These are phyloP conservation scores for Boeremia exigua DNA, from an alignment of 2,329 filamentous ascomycete genomes.

Conservation along the genomic window DNA sequence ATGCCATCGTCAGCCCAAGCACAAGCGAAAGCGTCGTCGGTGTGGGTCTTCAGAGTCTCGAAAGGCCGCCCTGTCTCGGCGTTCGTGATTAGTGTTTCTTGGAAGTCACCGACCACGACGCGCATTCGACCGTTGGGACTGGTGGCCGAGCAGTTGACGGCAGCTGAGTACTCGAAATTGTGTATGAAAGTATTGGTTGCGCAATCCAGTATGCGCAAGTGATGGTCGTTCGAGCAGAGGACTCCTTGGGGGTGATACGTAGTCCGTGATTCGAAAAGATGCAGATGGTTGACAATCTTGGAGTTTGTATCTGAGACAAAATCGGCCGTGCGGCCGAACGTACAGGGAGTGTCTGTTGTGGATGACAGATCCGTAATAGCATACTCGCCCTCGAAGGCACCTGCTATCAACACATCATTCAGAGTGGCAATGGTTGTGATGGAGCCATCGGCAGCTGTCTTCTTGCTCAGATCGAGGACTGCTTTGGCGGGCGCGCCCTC, in stretches of 20 bases:
- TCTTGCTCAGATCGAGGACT: constrained; percentile 58
- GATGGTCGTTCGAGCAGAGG: constrained; percentile 64
- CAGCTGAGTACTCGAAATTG: constrained; percentile 62
- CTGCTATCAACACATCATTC: constrained; percentile 59
- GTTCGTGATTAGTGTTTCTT: constrained; percentile 70
- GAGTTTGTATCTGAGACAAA: constrained; percentile 56
- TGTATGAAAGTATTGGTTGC: constrained; percentile 64
- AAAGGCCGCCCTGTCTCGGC: constrained; percentile 68
- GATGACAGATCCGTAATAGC: constrained; percentile 54
- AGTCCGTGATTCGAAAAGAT: constrained; percentile 57
- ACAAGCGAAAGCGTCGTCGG: constrained; percentile 76
- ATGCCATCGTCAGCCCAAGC: constrained; percentile 81
- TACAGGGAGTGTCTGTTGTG: constrained; percentile 40
- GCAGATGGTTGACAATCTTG: constrained; percentile 65
- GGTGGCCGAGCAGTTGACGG: constrained; percentile 75
- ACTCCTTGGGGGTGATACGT: constrained; percentile 58
- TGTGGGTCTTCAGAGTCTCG: constrained; percentile 67
- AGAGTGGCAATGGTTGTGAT: constrained; percentile 61
- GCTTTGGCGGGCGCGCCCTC: constrained; percentile 50
- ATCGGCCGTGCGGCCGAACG: constrained; percentile 57
- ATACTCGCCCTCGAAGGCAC: constrained; percentile 65
- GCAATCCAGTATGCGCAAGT: constrained; percentile 62
- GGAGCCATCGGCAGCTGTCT: constrained; percentile 47
- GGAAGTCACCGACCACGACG: constrained; percentile 73
- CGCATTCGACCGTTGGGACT: constrained; percentile 75